A percentile compares a stretch with the other conserved stretches of the same genome.
Conservation (phyloP, 2,329 filamentous ascomycete genomes). For the Phialemonium atrogriseum region DNA sequence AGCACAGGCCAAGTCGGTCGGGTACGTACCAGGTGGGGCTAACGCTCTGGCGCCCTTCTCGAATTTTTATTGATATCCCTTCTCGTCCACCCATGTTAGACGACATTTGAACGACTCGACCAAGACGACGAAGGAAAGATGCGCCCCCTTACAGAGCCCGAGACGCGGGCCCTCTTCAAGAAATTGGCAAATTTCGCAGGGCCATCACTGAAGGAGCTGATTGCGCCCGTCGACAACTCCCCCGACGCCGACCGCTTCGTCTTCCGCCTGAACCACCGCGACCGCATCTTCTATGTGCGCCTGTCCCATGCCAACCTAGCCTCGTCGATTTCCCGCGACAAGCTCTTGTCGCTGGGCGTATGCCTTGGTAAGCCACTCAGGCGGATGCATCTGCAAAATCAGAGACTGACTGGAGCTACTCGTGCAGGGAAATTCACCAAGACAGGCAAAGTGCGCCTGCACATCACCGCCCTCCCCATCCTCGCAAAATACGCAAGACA, state of each 20-base stretch:
- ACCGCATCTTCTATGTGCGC: constrained; percentile 85
- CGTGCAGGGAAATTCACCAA: constrained; percentile 95
- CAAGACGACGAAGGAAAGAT: too few species aligned
- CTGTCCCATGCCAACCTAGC: constrained; percentile 87
- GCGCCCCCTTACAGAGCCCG: constrained; percentile 72
- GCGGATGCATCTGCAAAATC: neutral
- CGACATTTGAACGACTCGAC: too few species aligned
- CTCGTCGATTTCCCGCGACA: constrained; percentile 72
- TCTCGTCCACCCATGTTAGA: too few species aligned
- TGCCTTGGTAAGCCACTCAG: constrained; percentile 67
- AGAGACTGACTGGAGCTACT: neutral
- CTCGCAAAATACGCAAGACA: constrained; percentile 87
- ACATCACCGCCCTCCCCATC: constrained; percentile 80
- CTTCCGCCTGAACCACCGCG: constrained; percentile 65
- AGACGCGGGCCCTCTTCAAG: constrained; percentile 72
- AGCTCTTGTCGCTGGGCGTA: constrained; percentile 78
- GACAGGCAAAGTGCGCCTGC: constrained; percentile 88
- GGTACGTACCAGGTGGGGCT: too few species aligned
- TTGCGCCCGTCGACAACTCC: constrained; percentile 61
- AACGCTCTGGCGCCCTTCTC: too few species aligned
- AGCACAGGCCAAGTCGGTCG: too few species aligned
- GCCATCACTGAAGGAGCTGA: constrained; percentile 75
- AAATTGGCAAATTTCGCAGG: constrained; percentile 84
- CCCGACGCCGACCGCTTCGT: constrained; percentile 70
- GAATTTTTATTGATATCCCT: too few species aligned